phyloP scores from a whole-genome alignment of 202 grass and related monocot species.

The Eragrostis tef region DNA sequence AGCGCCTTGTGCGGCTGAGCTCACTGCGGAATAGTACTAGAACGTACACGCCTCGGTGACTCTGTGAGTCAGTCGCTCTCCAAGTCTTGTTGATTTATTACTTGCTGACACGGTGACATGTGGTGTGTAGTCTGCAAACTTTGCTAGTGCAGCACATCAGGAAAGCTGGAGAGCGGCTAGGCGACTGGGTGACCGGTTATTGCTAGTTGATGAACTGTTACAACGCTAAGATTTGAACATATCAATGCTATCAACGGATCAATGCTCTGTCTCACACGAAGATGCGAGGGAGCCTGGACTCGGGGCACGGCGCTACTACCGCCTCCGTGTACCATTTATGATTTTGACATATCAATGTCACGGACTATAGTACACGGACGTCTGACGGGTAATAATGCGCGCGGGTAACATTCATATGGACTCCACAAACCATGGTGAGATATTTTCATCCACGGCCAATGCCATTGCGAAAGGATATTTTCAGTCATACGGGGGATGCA shows the following conservation, averaged over 20 bases:
- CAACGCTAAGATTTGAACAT: no score
- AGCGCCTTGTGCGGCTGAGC: background rate
- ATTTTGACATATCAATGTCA: background rate
- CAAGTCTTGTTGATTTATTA: background rate
- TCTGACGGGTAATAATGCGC: background rate
- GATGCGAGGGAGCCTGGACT: background rate
- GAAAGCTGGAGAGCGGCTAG: no score
- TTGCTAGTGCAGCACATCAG: no score
- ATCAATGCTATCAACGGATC: no score
- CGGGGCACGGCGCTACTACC: background rate
- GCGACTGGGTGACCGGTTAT: no score
- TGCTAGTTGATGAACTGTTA: no score
- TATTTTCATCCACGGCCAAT: background rate
- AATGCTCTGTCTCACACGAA: no score
- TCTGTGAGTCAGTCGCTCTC: background rate
- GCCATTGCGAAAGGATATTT: background rate
- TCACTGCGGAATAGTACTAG: no score
- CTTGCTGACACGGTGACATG: no score
- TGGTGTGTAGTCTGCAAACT: no score
- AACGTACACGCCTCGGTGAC: background rate
- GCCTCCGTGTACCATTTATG: constrained; percentile 4
- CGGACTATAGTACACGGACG: background rate
- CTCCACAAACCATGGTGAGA: background rate
- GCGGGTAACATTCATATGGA: no score
- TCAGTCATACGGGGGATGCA: no score